Evolutionary conservation across 805 yeast species (phyloP), one percentile per base, ranked within the genome.

Genomic region (Candida piceae): DNA sequence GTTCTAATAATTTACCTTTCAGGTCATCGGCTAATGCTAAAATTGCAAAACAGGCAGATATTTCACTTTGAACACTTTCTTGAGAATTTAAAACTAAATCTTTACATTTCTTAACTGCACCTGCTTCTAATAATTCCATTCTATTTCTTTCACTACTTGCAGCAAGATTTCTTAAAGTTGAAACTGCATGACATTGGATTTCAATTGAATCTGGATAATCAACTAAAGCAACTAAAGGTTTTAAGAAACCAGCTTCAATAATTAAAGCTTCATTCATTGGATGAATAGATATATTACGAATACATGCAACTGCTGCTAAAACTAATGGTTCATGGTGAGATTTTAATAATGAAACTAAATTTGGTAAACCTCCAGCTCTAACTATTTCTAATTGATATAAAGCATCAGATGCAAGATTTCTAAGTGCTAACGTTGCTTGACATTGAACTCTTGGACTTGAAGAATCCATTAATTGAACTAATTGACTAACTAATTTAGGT

Each of bases 131-230:
- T 46, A 93, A 78, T 33, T 93, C 95, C 50, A 84, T 72, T 68
- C 97, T 80, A 55, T 90, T 90, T 58, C 87, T 79, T 66, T 93
- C 97, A 29, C 93, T 80, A 35, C 93, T 80, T 4, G 99, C 98
- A 16, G 98, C 98, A 51, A 93, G 72, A 60, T 93, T 93, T 62
- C 99, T 77, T 55, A 93, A 71, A 7, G 97, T 89, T 2, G 97
- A 89, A 20, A 93, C 96, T 2, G 97, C 94, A 64, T 93, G 99
- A 60, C 99, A 93, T 66, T 90, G 96, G 46, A 93, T 90, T 65
- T 93, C 99, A 60, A 90, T 96, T 48, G 85, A 84, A 53, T 86
- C 95, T 35, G 78, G 75, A 60, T 81, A 85, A 58, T 83, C 89
- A 48, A 93, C 76, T 42, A 93, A 69, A 8, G 80, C 74, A 13